Evolutionary conservation across 768 basidiomycete species (phyloP).

Genomic region (Pholiota molesta): DNA sequence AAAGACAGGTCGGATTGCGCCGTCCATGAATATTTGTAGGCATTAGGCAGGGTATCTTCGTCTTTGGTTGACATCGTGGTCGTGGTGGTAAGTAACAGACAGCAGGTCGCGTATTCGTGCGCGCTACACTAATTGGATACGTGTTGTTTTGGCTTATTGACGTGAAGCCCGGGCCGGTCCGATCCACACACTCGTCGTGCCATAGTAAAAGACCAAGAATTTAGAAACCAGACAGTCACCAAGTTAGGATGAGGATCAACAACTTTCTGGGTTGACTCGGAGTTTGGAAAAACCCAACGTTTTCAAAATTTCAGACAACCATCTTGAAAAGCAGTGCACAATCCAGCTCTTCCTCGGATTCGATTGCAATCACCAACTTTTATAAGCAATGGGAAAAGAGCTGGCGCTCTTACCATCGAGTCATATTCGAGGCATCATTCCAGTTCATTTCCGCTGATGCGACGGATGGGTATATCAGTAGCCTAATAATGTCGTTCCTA

Average conservation of each 20-base stretch:
- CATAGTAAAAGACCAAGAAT: not conserved
- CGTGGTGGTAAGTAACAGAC: no score
- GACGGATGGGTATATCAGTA: not conserved
- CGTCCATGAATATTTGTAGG: constrained; percentile 58
- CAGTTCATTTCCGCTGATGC: not conserved
- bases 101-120: not conserved
- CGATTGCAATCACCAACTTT: not conserved
- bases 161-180: constrained; percentile 15
- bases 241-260: not conserved
- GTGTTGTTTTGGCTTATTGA: constrained; percentile 29
- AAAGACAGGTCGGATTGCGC: constrained; percentile 43
- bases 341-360: not conserved
- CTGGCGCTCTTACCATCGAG: not conserved
- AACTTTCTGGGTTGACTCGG: not conserved
- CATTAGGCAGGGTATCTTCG: constrained; percentile 44
- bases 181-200: not conserved
- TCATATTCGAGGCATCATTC: not conserved
- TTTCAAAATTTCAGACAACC: not conserved
- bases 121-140: constrained; percentile 22
- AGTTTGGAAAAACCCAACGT: no score
- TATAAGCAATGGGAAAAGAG: not conserved
- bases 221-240: not conserved
- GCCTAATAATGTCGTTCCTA: not conserved
- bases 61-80: constrained; percentile 17
- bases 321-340: not conserved